These are phyloP conservation scores for Elongisporangium prolatum DNA, from an alignment of 352 stramenopile species.

Conservation along the genomic window DNA sequence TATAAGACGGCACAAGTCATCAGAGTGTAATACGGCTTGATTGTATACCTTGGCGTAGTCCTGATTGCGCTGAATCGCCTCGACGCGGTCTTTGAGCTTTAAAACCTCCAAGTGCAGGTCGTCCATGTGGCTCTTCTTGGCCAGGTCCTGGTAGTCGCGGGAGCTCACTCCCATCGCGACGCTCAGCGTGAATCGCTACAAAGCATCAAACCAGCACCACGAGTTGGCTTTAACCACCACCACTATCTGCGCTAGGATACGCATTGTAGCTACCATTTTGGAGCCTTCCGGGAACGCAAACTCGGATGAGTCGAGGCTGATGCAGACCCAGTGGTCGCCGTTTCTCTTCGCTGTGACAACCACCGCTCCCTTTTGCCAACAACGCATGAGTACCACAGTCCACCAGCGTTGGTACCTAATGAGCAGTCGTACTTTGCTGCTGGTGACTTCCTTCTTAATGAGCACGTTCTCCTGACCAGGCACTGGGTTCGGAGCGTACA, in stretches of 20 bases:
- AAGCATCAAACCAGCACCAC: conserved; percentile 2
- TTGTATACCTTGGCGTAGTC: conserved; percentile 87
- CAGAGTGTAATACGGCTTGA: neutral
- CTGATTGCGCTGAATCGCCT: conserved; percentile 74
- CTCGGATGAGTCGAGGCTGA: conserved; percentile 62
- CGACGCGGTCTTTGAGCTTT: conserved; percentile 76
- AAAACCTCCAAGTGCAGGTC: conserved; percentile 75
- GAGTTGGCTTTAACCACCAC: neutral
- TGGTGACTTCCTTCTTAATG: conserved; percentile 53
- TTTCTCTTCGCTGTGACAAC: conserved; percentile 59
- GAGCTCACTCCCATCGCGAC: conserved; percentile 65
- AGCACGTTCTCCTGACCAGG: conserved; percentile 40
- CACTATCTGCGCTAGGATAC: neutral
- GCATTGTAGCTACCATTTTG: conserved; percentile 44
- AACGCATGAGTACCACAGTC: too few species aligned
- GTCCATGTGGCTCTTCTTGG: conserved; percentile 82
- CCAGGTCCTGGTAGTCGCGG: conserved; percentile 77
- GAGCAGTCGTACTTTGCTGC: conserved; percentile 29
- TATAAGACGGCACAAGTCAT: too few species aligned
- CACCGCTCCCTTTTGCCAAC: conserved; percentile 50
- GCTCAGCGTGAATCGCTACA: conserved; percentile 62
- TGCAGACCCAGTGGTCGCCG: conserved; percentile 73
- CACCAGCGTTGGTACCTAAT: too few species aligned
- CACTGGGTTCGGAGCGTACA: conserved; percentile 48
- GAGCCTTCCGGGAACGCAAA: conserved; percentile 48